A percentile compares a stretch with the other conserved stretches of the same genome.
These are phyloP conservation scores for Simmondsia chinensis DNA, from an alignment of 148 eudicot genomes.

Conservation along the genomic window DNA sequence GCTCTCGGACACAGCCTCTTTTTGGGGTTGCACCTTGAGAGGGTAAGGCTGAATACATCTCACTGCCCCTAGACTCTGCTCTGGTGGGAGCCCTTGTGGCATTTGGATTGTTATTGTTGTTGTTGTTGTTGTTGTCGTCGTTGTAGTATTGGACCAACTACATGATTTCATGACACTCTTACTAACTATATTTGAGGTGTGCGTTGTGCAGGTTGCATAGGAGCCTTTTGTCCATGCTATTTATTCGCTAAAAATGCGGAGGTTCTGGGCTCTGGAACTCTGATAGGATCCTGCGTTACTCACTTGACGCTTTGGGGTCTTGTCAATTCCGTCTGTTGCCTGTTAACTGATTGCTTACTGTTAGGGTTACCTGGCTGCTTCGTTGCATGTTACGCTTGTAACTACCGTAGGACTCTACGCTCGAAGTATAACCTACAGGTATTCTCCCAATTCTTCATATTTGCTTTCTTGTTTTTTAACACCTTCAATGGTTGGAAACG, in stretches of 20 bases:
- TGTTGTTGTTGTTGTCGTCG: no score
- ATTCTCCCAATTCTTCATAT: slow-evolving; percentile 4
- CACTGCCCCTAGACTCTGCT: no score
- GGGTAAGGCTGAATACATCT: no score
- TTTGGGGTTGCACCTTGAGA: no score
- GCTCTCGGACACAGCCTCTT: no score
- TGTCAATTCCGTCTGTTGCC: slow-evolving; percentile 59
- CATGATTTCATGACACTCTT: no score
- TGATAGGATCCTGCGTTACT: slow-evolving; percentile 57
- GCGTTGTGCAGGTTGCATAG: slow-evolving; percentile 47
- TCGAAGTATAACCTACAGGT: slow-evolving; percentile 68
- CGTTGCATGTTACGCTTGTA: slow-evolving; percentile 61
- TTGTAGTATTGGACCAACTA: no score
- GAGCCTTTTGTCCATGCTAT: slow-evolving; percentile 80
- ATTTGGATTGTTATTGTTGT: no score
- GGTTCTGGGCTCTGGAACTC: slow-evolving; percentile 68
- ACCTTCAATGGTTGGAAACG: no score
- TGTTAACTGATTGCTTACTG: slow-evolving; percentile 53
- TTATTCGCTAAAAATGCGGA: slow-evolving; percentile 78
- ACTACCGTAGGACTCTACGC: slow-evolving; percentile 59
- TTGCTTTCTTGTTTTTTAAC: no score
- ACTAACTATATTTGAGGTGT: slow-evolving; percentile 4
- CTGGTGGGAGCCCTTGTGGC: no score
- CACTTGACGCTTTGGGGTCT: slow-evolving; percentile 70
- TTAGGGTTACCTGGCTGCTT: slow-evolving; percentile 78